Percentiles rank a stretch among this genome's conserved stretches.
phyloP scores from a whole-genome alignment of 768 basidiomycete species.

The Phlebiopsis gigantea region DNA sequence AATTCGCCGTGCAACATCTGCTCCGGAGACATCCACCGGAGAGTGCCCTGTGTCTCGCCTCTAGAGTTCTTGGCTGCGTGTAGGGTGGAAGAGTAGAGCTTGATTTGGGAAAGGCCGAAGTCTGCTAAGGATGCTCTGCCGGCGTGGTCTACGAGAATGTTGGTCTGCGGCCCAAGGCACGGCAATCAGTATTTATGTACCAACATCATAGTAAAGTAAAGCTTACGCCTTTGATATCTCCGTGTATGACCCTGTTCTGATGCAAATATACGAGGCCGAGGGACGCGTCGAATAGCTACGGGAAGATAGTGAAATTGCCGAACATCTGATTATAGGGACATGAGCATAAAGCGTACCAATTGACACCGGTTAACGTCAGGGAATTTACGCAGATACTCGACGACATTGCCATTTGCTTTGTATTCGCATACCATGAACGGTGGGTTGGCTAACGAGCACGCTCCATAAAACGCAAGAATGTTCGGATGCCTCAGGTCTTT shows the following conservation, averaged over 20 bases:
- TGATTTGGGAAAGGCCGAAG: constrained; percentile 20
- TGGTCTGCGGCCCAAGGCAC: neutral
- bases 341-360: constrained; percentile 4
- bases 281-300: constrained; percentile 17
- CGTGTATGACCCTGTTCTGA: constrained; percentile 18
- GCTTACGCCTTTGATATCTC: constrained; percentile 21
- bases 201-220: neutral
- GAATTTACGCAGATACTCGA: constrained; percentile 6
- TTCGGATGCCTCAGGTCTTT: constrained; percentile 15
- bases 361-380: constrained; percentile 9
- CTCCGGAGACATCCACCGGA: constrained; percentile 4
- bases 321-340: neutral
- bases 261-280: constrained; percentile 21
- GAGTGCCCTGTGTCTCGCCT: neutral
- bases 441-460: neutral
- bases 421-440: constrained; percentile 15
- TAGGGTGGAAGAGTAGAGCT: neutral
- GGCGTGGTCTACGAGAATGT: constrained; percentile 20
- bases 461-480: constrained; percentile 14
- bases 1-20: neutral
- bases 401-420: constrained; percentile 12
- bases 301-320: neutral
- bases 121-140: constrained; percentile 18
- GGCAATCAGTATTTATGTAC: neutral
- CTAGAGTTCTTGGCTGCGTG: neutral